Base-by-base conservation (phyloP, 1,284 basidiomycete genomes). In the Irpex sp. region DNA sequence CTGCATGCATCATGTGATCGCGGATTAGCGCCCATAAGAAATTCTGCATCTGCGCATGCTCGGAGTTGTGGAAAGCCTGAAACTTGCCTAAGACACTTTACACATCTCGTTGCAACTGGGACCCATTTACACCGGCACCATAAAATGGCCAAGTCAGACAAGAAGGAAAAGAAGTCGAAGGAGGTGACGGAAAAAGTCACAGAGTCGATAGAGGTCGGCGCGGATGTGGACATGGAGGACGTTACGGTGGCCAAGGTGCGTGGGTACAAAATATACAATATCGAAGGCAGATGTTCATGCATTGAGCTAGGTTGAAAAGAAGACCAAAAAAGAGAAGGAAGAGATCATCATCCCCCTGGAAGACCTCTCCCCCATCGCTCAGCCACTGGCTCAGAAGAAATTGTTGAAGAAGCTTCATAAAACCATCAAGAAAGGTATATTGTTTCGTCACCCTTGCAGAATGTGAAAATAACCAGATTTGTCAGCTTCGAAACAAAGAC, bases 361-460 rank as follows among this genome's bases (percentile, higher is more conserved):
- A 65, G 91, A 94, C 65, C 82, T 97, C 51, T 93, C 93, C 5
- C 93, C 94, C 36, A 86, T 98, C 64, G 96, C 95, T 6, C 86
- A 88, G 65, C 95, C 95, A 10, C 79, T 98, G 39, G 95, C 96
- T 18, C 87, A 89, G 74, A 94, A 89, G 79, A 98, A 97, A 78
- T 82, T 97, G 33, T 76, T 89, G 58, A 98, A 96, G 77, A 96
- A 94, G 75, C 77, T 98, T 47, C 88, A 96, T 78, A 95, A 93
- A 75, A 90, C 91, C 2, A 91, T 96, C 68, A 96, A 95, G 79
- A 93, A 91, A 78, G 93, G 93, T 93, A 55, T 53, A 79, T 70
- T 28, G 14, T 9, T 47, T 57, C n/a, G 23, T 35, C 37, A 14
- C 55, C 28, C 7, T 19, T 48, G 47, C 19, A 49, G 18, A 37